Percentiles rank a stretch among this genome's conserved stretches.
These are phyloP conservation scores for Oleoguttula mirabilis DNA, from an alignment of 495 filamentous ascomycete genomes.

Conservation along the genomic window DNA sequence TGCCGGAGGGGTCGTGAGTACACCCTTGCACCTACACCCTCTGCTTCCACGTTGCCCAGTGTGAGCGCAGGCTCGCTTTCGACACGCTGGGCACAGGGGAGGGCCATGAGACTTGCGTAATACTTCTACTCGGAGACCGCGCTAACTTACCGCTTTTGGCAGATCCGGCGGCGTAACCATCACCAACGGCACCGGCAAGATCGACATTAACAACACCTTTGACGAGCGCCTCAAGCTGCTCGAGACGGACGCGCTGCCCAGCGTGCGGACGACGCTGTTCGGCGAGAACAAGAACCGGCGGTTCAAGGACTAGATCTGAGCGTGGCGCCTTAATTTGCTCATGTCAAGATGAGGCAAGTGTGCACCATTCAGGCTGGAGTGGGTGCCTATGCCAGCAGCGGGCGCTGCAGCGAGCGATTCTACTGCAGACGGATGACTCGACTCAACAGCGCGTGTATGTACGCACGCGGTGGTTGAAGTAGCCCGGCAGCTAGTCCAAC, in stretches of 20 bases:
- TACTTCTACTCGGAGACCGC: neutral
- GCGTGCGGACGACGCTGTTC: constrained; percentile 72
- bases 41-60: constrained; percentile 6
- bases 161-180: constrained; percentile 79
- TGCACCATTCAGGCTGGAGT: no score
- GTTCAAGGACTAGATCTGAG: constrained; percentile 60
- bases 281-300: constrained; percentile 85
- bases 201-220: constrained; percentile 97
- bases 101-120: no score
- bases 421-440: no score
- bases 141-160: constrained; percentile 1
- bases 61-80: no score
- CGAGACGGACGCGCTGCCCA: constrained; percentile 71
- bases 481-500: no score
- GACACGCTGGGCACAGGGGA: no score
- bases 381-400: no score
- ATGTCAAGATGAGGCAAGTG: no score
- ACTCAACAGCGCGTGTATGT: no score
- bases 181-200: constrained; percentile 75
- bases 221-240: constrained; percentile 81
- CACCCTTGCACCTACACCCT: constrained; percentile 1
- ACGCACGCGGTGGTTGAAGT: no score
- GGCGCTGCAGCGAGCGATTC: no score
- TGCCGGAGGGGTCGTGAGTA: constrained; percentile 78
- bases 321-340: no score